Base-by-base conservation (phyloP, 2,329 filamentous ascomycete genomes). In the Aspergillus awamori region DNA sequence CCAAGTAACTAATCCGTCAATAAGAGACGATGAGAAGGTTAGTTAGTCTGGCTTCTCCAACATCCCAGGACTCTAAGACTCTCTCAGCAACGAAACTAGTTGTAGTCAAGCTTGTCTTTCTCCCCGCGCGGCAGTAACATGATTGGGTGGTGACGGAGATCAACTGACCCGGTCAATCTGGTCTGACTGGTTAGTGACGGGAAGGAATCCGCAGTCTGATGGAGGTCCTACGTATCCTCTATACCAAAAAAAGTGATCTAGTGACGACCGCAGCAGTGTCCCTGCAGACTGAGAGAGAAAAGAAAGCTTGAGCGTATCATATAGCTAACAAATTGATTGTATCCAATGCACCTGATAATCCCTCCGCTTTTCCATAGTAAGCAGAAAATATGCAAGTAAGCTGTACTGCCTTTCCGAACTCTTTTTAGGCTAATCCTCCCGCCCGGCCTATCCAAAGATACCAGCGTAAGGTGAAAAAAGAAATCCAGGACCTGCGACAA, bases 121-220 rank as follows among this genome's bases (percentile, higher is more conserved):
- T 36, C 53, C 58, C 53, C 58, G 47, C 58, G 30, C 39, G 17
- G 7, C 15, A 15, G 53, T 5, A 20, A 26, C 26, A 7, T 60
- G 58, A 56, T 60, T 60, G 58, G 58, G 15, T 10, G 8, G 24
- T 13, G 36, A 17, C 13, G 43, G 41, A 41, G 41, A 41, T 60
- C 58, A 57, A 57, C 47, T 60, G 58, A 60, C 58, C 58, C 58
- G 52, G 36, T 28, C 11, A 38, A 17, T n/a, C 28, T 43, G 41
- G 41, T 22, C 20, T 22, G 33, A 36, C 33, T 36, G 33, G 33
- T 36, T 36, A 13, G 0, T 36, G 33, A 36, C 33, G 33, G 33
- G 33, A 36, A 36, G 33, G 33, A 36, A 36, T 36, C 33, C 33
- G 33, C 33, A 6, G 11, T 11, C 11, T 11, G 33, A 36, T 36